These are phyloP conservation scores for Skeletonema costatum DNA, from an alignment of 108 stramenopile species.

Conservation along the genomic window DNA sequence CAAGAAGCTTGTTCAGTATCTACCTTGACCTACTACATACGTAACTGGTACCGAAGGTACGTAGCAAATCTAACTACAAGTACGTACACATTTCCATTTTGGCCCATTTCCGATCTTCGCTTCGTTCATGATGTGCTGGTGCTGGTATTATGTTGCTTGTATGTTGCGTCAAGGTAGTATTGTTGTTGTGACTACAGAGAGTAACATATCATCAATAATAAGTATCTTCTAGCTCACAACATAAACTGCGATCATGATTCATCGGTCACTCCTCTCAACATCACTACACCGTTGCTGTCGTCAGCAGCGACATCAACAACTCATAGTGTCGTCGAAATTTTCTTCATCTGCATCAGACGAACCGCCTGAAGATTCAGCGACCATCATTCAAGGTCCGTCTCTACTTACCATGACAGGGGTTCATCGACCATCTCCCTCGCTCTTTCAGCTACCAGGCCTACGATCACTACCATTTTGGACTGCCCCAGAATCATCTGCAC, in stretches of 20 bases:
- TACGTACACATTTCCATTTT: too few relatives aligned
- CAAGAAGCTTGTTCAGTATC: too few relatives aligned
- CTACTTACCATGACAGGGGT: constrained; percentile 63
- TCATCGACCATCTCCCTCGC: constrained; percentile 77
- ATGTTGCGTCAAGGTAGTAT: too few relatives aligned
- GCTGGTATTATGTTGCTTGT: too few relatives aligned
- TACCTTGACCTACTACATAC: too few relatives aligned
- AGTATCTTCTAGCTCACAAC: not conserved
- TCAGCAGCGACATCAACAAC: not conserved
- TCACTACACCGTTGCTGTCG: not conserved
- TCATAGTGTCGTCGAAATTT: not conserved
- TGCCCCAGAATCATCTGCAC: constrained; percentile 3
- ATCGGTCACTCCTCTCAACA: not conserved
- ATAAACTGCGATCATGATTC: not conserved
- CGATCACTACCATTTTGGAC: constrained; percentile 81
- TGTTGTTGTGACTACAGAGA: too few relatives aligned
- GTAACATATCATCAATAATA: too few relatives aligned
- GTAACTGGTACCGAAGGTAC: too few relatives aligned
- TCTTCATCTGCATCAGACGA: not conserved
- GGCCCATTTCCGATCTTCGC: too few relatives aligned
- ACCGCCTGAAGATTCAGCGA: constrained; percentile 23
- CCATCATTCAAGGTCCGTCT: constrained; percentile 82
- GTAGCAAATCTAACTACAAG: too few relatives aligned
- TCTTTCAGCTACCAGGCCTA: constrained; percentile 76
- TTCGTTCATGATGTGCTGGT: too few relatives aligned